Conservation (phyloP, 2,329 filamentous ascomycete genomes). For the Fusarium pseudonygamai region DNA sequence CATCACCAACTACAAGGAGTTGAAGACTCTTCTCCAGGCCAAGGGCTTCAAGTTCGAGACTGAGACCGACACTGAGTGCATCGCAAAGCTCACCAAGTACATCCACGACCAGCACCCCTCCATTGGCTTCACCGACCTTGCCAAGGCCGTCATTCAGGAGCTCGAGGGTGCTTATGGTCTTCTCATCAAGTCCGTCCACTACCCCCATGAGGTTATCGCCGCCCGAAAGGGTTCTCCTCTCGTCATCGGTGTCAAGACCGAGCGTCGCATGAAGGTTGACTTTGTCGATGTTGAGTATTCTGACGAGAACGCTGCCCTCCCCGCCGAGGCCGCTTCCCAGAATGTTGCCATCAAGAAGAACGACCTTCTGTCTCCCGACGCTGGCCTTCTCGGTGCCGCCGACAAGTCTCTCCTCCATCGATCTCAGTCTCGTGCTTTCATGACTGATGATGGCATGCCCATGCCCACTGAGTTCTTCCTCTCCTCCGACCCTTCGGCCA, state of each 20-base stretch:
- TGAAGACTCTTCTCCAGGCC: slow-evolving; percentile 89
- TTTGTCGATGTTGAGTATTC: slow-evolving; percentile 99
- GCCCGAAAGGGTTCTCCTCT: slow-evolving; percentile 98
- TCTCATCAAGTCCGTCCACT: slow-evolving; percentile 98
- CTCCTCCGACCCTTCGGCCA: slow-evolving; percentile 96
- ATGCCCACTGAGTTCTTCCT: slow-evolving; percentile 99
- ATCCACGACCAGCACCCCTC: slow-evolving; percentile 93
- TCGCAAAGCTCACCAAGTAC: slow-evolving; percentile 98
- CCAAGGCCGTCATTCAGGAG: slow-evolving; percentile 98
- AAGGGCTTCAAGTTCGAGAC: slow-evolving; percentile 99
- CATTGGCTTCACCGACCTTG: slow-evolving; percentile 95
- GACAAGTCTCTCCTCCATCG: slow-evolving; percentile 99
- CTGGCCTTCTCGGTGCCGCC: slow-evolving; percentile 78
- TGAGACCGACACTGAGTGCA: slow-evolving; percentile 98
- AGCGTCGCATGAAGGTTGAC: slow-evolving; percentile 99
- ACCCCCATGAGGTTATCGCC: slow-evolving; percentile 96
- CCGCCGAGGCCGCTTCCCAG: slow-evolving; percentile 94
- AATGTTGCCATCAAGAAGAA: slow-evolving; percentile 96
- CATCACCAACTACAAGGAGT: slow-evolving; percentile 99
- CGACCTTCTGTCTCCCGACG: slow-evolving; percentile 72
- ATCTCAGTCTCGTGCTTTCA: slow-evolving; percentile 97
- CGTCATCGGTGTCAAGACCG: slow-evolving; percentile 95
- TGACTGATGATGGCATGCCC: slow-evolving; percentile 97
- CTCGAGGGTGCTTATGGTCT: slow-evolving; percentile 97
- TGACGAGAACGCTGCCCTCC: slow-evolving; percentile 82